phyloP scores from a whole-genome alignment of 2,329 filamentous ascomycete genomes.

The Colletotrichum sp. region DNA sequence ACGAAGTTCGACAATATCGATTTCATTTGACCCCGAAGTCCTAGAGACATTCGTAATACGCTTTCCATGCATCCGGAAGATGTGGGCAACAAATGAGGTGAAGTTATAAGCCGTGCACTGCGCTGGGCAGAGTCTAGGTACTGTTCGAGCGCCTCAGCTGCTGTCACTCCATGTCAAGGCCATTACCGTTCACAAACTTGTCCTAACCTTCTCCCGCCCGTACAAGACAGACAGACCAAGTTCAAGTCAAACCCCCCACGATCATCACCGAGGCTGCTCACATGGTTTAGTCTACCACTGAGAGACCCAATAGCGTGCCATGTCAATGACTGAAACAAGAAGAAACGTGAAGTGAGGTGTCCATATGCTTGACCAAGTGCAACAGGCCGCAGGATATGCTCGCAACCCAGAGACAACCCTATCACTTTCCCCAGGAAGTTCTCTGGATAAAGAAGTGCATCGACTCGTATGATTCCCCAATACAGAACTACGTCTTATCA shows the following conservation, averaged over 20 bases:
- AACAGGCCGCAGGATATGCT: background rate
- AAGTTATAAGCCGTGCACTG: background rate
- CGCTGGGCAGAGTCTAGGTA: background rate
- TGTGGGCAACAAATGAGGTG: too few relatives aligned
- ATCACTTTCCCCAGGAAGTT: fast-evolving
- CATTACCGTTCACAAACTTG: too few relatives aligned
- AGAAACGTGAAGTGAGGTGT: fast-evolving
- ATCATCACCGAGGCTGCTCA: background rate
- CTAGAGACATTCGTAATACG: too few relatives aligned
- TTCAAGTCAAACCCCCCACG: background rate
- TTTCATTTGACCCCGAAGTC: too few relatives aligned
- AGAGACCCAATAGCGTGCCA: background rate
- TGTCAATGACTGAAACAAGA: background rate
- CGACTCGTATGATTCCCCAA: fast-evolving
- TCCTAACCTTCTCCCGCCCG: background rate
- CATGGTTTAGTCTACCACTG: background rate
- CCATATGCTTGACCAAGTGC: background rate
- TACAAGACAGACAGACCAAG: background rate
- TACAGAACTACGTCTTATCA: background rate
- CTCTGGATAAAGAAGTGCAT: background rate
- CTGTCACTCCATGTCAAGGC: background rate
- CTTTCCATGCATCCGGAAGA: too few relatives aligned
- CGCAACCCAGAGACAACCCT: background rate
- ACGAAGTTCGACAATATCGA: too few relatives aligned
- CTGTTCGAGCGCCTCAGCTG: background rate